Percentiles rank a stretch among this genome's conserved stretches.
Evolutionary conservation across 2,329 filamentous ascomycete genomes (phyloP).

Genomic region (Ramularia endophylla): DNA sequence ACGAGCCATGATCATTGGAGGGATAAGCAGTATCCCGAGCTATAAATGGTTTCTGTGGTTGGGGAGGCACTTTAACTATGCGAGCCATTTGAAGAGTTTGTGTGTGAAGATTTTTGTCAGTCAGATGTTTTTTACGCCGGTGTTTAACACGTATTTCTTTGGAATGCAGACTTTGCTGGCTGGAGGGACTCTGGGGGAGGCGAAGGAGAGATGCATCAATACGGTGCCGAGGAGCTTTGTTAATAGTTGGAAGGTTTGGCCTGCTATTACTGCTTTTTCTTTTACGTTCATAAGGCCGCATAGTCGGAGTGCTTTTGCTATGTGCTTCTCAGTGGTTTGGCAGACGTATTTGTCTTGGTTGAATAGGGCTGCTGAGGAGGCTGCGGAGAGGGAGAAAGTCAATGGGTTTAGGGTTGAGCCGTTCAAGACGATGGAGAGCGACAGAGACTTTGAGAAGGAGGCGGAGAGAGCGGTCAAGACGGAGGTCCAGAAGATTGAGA

Average conservation of each 20-base stretch:
- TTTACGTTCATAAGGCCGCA: conserved; percentile 78
- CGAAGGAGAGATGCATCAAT: conserved; percentile 63
- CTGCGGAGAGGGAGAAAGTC: conserved; percentile 27
- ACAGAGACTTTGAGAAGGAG: too few relatives aligned
- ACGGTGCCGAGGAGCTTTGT: conserved; percentile 71
- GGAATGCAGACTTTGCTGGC: conserved; percentile 44
- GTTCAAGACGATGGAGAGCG: too few relatives aligned
- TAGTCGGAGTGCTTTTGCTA: conserved; percentile 74
- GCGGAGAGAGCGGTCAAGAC: conserved; percentile 11
- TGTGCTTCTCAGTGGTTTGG: conserved; percentile 75
- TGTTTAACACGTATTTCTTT: conserved; percentile 49
- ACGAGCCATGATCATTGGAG: conserved; percentile 69
- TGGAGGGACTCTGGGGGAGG: conserved; percentile 59
- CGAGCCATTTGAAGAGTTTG: conserved; percentile 64
- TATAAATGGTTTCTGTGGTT: conserved; percentile 84
- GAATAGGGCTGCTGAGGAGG: conserved; percentile 65
- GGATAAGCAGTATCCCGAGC: conserved; percentile 65
- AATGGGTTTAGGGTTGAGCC: neutral
- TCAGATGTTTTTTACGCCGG: conserved; percentile 72
- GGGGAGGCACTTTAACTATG: conserved; percentile 75
- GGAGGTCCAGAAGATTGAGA: conserved; percentile 6
- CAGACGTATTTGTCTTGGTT: conserved; percentile 83
- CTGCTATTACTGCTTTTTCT: conserved; percentile 75
- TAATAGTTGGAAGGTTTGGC: conserved; percentile 86
- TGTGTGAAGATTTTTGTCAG: conserved; percentile 72